Base-by-base conservation (phyloP, 2,329 filamentous ascomycete species). In the Clarireedia hainanense region DNA sequence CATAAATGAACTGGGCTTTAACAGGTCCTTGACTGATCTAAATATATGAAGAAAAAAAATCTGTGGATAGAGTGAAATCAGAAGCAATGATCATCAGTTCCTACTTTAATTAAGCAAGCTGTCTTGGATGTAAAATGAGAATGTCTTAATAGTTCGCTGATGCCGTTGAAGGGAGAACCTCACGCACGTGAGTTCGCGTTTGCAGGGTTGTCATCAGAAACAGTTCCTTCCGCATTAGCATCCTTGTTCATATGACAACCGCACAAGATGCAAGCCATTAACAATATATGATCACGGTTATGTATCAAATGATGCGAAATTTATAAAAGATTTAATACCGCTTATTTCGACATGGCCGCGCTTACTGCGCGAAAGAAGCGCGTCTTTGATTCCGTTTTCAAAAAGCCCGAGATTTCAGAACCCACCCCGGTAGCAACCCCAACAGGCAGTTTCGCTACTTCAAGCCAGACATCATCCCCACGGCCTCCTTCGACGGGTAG, bases 331-430 rank as follows among this genome's bases (percentile, higher is more conserved):
- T 17, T 24, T 34, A 1, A 27, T 20, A 37, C 6, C 5, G 3
- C 39, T 27, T n/a, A 5, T 2, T n/a, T 45, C 26, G 39, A 50
- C 26, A 55, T 55, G 52, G 23, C 52, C n/a, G 45, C 52, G 27
- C 37, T 61, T 30, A 51, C 40, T 34, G 51, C 55, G 46, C 58
- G 56, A 47, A 63, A 63, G 47, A 58, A 59, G 56, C 67, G 66
- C 57, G 67, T 69, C 50, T 68, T 69, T 57, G 55, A 67, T 39
- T 66, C 66, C 6, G 68, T 70, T 27, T 70, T 70, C 55, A 55
- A 58, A 17, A 46, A 50, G 26, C 47, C 55, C n/a, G 58, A 61
- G 17, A 58, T 65, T 15, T 67, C 67, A 10, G 63, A 64, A 54
- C 65, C 65, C 14, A 67, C 65, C 23, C 66, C 66, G 24, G 58